Conservation (phyloP, 75 land plant species). For the Cunninghamia lanceolata region DNA sequence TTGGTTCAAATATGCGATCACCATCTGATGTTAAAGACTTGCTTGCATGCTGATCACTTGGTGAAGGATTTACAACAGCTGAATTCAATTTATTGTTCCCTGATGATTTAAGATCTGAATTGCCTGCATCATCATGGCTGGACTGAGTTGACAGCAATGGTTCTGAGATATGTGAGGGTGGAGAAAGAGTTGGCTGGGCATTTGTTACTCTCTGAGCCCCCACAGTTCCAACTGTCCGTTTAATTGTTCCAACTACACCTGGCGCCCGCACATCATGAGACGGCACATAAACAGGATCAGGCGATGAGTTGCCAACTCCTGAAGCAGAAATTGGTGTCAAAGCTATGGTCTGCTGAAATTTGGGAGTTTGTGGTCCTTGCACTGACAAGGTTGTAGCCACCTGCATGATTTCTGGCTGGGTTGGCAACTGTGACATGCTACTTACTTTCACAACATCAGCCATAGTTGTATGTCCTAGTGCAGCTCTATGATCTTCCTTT, state of each 20-base stretch:
- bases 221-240: slow-evolving; percentile 60
- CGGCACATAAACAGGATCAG: slow-evolving; percentile 74
- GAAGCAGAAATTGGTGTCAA: slow-evolving; percentile 32
- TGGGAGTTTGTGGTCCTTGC: not conserved
- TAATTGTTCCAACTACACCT: slow-evolving; percentile 44
- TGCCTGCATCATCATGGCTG: not conserved
- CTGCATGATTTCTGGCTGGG: not conserved
- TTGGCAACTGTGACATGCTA: not conserved
- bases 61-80: not conserved
- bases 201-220: slow-evolving; percentile 39
- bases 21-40: slow-evolving; percentile 13
- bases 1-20: slow-evolving; percentile 1
- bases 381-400: not conserved
- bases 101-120: slow-evolving; percentile 15
- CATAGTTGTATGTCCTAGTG: not conserved
- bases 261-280: slow-evolving; percentile 42
- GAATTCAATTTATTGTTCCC: slow-evolving; percentile 16
- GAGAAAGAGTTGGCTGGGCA: slow-evolving; percentile 15
- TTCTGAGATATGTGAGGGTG: slow-evolving; percentile 12
- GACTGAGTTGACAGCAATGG: not conserved
- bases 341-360: not conserved
- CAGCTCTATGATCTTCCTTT: slow-evolving; percentile 5
- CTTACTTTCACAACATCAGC: slow-evolving; percentile 7
- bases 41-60: slow-evolving; percentile 22
- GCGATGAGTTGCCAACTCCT: slow-evolving; percentile 57